These are phyloP conservation scores for Ganoderma sp. DNA, from an alignment of 1,284 basidiomycete genomes.

Conservation along the genomic window DNA sequence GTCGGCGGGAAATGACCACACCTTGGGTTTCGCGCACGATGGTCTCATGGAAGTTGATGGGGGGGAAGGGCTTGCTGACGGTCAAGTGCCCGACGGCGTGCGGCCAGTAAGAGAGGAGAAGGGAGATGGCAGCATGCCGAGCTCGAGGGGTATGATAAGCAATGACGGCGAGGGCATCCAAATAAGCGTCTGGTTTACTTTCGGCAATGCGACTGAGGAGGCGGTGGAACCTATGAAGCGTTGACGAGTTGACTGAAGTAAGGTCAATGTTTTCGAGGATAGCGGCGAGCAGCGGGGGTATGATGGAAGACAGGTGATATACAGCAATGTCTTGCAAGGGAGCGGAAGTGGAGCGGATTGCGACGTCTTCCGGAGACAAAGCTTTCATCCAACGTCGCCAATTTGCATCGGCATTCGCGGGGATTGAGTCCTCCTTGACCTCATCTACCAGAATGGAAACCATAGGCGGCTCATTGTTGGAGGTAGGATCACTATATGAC, in stretches of 20 bases:
- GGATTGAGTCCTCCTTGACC: conserved; percentile 46
- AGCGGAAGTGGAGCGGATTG: conserved; percentile 58
- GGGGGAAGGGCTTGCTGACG: conserved; percentile 57
- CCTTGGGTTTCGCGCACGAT: conserved; percentile 31
- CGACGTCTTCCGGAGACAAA: conserved; percentile 31
- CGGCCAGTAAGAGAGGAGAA: conserved; percentile 71
- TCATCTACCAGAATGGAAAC: conserved; percentile 70
- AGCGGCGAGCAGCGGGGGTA: conserved; percentile 63
- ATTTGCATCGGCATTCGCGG: conserved; percentile 26
- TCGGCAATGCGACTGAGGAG: conserved; percentile 64
- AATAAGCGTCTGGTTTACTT: conserved; percentile 69
- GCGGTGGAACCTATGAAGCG: conserved; percentile 60
- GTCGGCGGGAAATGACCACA: conserved; percentile 21
- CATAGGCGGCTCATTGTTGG: conserved; percentile 41
- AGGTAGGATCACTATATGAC: conserved; percentile 28
- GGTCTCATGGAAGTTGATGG: conserved; percentile 42
- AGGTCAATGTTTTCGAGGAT: conserved; percentile 62
- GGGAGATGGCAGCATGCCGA: conserved; percentile 58
- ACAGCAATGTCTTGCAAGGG: conserved; percentile 60
- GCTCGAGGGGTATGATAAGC: conserved; percentile 66
- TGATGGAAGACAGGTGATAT: conserved; percentile 64
- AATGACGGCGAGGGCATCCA: conserved; percentile 72
- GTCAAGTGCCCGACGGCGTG: conserved; percentile 68
- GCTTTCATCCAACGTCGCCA: conserved; percentile 43
- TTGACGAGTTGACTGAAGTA: conserved; percentile 39